Base-by-base conservation (phyloP, 1,139 yeast genomes). In the Geotrichum histeridarum region DNA sequence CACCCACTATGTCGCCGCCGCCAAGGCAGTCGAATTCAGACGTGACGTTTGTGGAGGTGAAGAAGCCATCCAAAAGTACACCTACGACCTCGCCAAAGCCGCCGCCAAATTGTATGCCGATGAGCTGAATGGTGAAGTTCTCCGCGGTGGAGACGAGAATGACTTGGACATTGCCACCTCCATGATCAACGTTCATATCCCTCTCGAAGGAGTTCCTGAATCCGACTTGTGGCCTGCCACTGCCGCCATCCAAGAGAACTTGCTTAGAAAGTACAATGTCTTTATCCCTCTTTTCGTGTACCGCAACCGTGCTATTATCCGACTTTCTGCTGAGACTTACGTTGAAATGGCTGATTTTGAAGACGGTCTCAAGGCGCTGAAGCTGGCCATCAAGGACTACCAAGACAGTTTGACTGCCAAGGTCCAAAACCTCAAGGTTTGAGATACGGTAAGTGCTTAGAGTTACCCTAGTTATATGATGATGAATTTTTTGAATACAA, bases 251-350 rank as follows among this genome's bases (percentile, higher is more conserved):
- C 54, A 47, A 36, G 35, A 54, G 56, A 62, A 62, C 42, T 60
- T 61, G 27, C 58, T 62, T 14, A 56, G 65, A 56, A 66, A 74
- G 8, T 61, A 71, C 57, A 73, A 74, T 27, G 76, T 83, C 0
- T 79, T 72, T 61, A 73, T 80, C 30, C 86, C 82, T 8, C 60
- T 76, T 31, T 66, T 64, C 2, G 63, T 67, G 27, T 81, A 78
- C 62, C 71, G 75, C 43, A 77, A 73, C 1, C 67, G 68, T 42
- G 55, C 78, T 39, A 77, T 74, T 63, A 72, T 76, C 17, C 75
- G 91, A 57, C 78, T 82, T 58, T 78, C 84, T 42, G 82, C 82
- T 42, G 86, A 83, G 62, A 68, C 81, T 8, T 84, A 82, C 64
- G 78, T 81, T 59, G 84, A 81, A 43, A 62, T 78, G 35, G 70